Evolutionary conservation across 139 green algal genomes (phyloP), one percentile per base, ranked within the genome.

Genomic region (Raphidocelis subcapitata): DNA sequence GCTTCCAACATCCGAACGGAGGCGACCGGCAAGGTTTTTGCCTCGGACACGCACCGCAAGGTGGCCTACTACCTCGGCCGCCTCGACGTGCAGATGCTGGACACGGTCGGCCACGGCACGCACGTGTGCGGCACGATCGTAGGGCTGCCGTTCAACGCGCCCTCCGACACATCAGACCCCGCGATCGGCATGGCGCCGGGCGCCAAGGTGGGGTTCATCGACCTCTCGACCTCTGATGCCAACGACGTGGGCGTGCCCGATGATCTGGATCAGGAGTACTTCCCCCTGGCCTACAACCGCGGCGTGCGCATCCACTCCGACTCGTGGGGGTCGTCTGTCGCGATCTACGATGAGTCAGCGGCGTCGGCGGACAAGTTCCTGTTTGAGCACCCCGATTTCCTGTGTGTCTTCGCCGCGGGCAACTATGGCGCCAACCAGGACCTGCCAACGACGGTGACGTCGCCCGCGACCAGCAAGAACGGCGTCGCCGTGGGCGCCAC

Each of bases 61-160:
- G 81, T 98, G 44, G 63, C 83, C 12, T 83, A 79, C 23, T 85
- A 87, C 57, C 65, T 51, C 26, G 52, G 65, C 37, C 5, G 65
- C 28, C 57, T 72, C 23, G 72, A 72, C 32, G 26, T 21, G 3
- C 33, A 55, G 3, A 61, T 72, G 24, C 36, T 56, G 21, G 94
- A 98, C 80, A 55, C 47, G 23, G 83, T 91, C 33, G 91, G 93
- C 0, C 94, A 98, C 72, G 94, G 94, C 55, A 98, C 92, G 20
- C 94, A 98, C 79, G 91, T 93, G 35, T 62, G 54, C 24, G 93
- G 92, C 41, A 93, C 84, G 12, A 60, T 97, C 33, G 67, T 81
- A 5, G 92, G 41, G 8, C 49, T 77, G 5, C 51, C 60, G n/a
- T 54, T 49, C 33, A 51, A 47, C 32, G 36, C 57, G 26, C 20